These are phyloP conservation scores for Ascochyta lentis DNA, from an alignment of 2,329 filamentous ascomycete species.

Conservation along the genomic window DNA sequence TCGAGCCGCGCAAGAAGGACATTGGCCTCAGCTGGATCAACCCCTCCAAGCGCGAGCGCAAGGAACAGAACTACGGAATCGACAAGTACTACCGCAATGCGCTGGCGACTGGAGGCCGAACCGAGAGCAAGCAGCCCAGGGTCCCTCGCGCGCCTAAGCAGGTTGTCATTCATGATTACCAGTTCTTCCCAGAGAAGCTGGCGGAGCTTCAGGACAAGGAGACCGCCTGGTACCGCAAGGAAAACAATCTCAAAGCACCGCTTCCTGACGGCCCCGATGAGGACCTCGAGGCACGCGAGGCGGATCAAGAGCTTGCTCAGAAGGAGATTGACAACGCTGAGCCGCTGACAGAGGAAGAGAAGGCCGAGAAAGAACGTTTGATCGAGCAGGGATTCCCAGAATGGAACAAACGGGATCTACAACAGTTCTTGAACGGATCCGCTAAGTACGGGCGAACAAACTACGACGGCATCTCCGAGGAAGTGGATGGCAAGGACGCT, in stretches of 20 bases:
- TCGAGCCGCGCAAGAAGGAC: conserved; percentile 82
- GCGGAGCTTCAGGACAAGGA: conserved; percentile 93
- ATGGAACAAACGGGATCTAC: conserved; percentile 98
- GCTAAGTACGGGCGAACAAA: conserved; percentile 89
- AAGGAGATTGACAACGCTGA: conserved; percentile 91
- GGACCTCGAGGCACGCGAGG: conserved; percentile 83
- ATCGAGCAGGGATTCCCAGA: conserved; percentile 86
- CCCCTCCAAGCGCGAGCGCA: conserved; percentile 95
- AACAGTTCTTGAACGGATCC: conserved; percentile 95
- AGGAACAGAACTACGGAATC: conserved; percentile 97
- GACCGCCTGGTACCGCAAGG: conserved; percentile 93
- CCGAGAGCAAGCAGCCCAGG: conserved; percentile 88
- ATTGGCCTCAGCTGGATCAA: conserved; percentile 97
- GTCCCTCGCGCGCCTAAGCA: conserved; percentile 96
- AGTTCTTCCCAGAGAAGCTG: conserved; percentile 88
- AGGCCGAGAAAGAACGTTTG: conserved; percentile 81
- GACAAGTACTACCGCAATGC: conserved; percentile 98
- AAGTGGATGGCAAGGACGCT: conserved; percentile 88
- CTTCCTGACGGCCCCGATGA: conserved; percentile 88
- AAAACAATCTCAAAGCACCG: conserved; percentile 93
- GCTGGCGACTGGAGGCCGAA: conserved; percentile 78
- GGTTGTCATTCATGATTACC: conserved; percentile 90
- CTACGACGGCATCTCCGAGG: conserved; percentile 82
- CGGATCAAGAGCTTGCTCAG: conserved; percentile 86
- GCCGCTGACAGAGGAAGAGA: conserved; percentile 86